A percentile compares a stretch with the other conserved stretches of the same genome.
These are phyloP conservation scores for Malania oleifera DNA, from an alignment of 164 flowering plant species.

Conservation along the genomic window DNA sequence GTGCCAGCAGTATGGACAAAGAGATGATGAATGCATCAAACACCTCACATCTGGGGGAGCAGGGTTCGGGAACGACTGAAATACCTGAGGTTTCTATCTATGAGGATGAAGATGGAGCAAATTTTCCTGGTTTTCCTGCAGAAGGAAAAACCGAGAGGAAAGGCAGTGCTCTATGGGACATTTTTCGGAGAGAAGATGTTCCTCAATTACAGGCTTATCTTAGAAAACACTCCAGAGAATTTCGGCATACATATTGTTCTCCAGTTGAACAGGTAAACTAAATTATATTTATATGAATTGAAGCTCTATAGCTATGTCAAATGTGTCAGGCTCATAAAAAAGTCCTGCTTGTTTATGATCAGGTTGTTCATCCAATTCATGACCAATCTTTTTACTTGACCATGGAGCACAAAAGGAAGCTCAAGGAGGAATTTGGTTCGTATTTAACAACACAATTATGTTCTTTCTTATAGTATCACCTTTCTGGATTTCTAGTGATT, in stretches of 20 bases:
- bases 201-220: constrained; percentile 60
- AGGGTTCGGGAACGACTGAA: neutral
- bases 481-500: too few species aligned
- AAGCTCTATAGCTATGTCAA: neutral
- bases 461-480: neutral
- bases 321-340: neutral
- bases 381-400: constrained; percentile 73
- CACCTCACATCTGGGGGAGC: neutral
- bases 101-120: neutral
- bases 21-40: neutral
- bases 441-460: neutral
- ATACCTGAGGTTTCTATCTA: neutral
- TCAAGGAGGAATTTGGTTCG: constrained; percentile 81
- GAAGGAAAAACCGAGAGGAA: constrained; percentile 15
- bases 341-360: neutral
- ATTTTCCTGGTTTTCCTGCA: constrained; percentile 13
- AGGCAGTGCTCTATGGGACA: constrained; percentile 74
- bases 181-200: constrained; percentile 64
- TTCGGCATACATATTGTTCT: constrained; percentile 55
- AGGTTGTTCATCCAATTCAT: constrained; percentile 86
- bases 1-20: too few species aligned
- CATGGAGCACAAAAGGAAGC: constrained; percentile 59
- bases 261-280: constrained; percentile 50
- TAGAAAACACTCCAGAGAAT: constrained; percentile 46
- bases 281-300: neutral